A percentile compares a stretch with the other conserved stretches of the same genome.
Conservation (phyloP, 208 protist genomes). For the Trypanosomatidae sp. region DNA sequence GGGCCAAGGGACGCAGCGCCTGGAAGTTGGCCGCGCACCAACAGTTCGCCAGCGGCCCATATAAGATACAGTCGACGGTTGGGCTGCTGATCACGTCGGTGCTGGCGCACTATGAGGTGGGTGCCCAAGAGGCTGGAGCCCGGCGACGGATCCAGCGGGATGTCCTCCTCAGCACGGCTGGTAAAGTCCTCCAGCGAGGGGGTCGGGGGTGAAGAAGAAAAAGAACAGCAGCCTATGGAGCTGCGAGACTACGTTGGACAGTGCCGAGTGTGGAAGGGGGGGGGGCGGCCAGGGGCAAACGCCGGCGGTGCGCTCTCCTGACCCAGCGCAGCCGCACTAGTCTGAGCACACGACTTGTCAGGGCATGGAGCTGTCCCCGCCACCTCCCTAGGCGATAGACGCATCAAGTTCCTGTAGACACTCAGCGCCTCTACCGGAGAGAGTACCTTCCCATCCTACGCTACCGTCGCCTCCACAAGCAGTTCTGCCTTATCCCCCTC, state of each 20-base stretch:
- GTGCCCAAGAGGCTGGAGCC: constrained; percentile 48
- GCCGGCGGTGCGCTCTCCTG: neutral
- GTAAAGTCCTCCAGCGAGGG: constrained; percentile 73
- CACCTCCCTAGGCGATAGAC: neutral
- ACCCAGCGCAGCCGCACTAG: neutral
- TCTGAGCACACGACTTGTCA: neutral
- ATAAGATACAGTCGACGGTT: constrained; percentile 74
- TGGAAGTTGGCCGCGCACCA: neutral
- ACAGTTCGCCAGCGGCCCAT: constrained; percentile 56
- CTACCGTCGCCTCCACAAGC: constrained; percentile 41
- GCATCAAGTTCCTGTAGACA: constrained; percentile 25
- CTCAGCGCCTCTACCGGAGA: constrained; percentile 56
- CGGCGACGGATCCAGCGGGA: constrained; percentile 62
- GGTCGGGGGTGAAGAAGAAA: constrained; percentile 57
- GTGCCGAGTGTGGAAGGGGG: constrained; percentile 6
- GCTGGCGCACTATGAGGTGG: constrained; percentile 56
- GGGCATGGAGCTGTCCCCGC: neutral
- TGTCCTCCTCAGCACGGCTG: constrained; percentile 49
- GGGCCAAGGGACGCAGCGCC: neutral
- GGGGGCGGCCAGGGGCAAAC: neutral
- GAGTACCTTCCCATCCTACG: constrained; percentile 66
- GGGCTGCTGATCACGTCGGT: constrained; percentile 56
- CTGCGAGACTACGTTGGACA: constrained; percentile 19
- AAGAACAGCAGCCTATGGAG: constrained; percentile 22
- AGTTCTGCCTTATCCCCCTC: constrained; percentile 59